Conservation (phyloP, 1,284 basidiomycete genomes). For the Heterobasidion occidentale region DNA sequence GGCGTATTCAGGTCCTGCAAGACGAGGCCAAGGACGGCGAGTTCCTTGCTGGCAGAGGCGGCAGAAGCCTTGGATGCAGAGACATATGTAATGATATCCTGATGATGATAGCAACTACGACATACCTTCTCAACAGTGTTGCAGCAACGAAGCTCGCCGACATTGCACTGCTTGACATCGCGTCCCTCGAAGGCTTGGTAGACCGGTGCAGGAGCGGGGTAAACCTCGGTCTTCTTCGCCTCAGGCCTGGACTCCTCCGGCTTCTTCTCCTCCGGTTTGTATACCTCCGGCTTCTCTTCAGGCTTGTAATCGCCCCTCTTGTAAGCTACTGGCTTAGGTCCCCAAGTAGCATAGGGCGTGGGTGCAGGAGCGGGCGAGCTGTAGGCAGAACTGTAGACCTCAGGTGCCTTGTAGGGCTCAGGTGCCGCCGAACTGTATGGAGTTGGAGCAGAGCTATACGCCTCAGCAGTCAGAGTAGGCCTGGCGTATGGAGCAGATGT, state of each 20-base stretch:
- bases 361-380: background rate
- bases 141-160: background rate
- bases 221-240: background rate
- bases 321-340: background rate
- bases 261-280: background rate
- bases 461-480: too few species aligned
- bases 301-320: background rate
- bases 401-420: too few species aligned
- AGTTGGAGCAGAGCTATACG: too few species aligned
- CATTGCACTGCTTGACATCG: background rate
- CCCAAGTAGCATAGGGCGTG: background rate
- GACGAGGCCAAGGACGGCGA: background rate
- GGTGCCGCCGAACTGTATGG: too few species aligned
- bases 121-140: background rate
- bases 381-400: too few species aligned
- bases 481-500: too few species aligned
- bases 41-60: background rate
- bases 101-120: background rate
- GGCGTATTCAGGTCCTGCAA: background rate
- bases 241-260: background rate
- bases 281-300: background rate
- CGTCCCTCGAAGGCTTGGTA: background rate
- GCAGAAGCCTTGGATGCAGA: background rate
- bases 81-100: background rate
- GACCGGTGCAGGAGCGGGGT: background rate